These are phyloP conservation scores for Vachellia pachyceras DNA, from an alignment of 306 rosid species.

Conservation along the genomic window DNA sequence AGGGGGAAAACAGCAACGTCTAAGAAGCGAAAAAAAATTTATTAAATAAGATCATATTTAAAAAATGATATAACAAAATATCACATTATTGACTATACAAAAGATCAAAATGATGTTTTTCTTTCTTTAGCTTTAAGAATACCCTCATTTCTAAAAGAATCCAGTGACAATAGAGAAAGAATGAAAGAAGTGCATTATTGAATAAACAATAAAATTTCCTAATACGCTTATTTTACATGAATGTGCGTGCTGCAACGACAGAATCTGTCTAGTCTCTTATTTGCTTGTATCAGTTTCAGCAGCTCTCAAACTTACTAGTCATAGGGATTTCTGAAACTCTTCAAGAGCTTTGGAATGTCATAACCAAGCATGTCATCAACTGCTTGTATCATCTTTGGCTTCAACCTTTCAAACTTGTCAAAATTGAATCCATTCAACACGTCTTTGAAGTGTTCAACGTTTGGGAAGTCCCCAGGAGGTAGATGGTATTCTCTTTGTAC, in stretches of 20 bases:
- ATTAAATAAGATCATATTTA: not conserved
- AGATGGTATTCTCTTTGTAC: conserved; percentile 86
- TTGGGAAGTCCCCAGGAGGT: conserved; percentile 93
- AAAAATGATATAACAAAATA: not conserved
- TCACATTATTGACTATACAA: not conserved
- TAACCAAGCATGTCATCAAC: conserved; percentile 95
- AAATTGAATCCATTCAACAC: conserved; percentile 64
- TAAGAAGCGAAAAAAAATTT: no score
- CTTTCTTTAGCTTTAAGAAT: not conserved
- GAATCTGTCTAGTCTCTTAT: not conserved
- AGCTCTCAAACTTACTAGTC: conserved; percentile 42
- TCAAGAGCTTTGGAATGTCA: conserved; percentile 85
- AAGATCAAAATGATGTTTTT: not conserved
- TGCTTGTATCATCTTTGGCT: conserved; percentile 72
- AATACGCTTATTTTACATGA: not conserved
- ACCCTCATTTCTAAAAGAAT: not conserved
- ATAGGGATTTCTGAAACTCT: conserved; percentile 81
- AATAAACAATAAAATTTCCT: not conserved
- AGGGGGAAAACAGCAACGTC: no score
- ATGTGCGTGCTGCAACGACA: not conserved
- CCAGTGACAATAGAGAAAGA: not conserved
- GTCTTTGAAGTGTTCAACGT: conserved; percentile 74
- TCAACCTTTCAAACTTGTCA: conserved; percentile 87
- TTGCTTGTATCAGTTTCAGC: not conserved
- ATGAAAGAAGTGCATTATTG: not conserved